These are phyloP conservation scores for Apiotrichum laibachii DNA, from an alignment of 1,284 basidiomycete genomes.

Conservation along the genomic window DNA sequence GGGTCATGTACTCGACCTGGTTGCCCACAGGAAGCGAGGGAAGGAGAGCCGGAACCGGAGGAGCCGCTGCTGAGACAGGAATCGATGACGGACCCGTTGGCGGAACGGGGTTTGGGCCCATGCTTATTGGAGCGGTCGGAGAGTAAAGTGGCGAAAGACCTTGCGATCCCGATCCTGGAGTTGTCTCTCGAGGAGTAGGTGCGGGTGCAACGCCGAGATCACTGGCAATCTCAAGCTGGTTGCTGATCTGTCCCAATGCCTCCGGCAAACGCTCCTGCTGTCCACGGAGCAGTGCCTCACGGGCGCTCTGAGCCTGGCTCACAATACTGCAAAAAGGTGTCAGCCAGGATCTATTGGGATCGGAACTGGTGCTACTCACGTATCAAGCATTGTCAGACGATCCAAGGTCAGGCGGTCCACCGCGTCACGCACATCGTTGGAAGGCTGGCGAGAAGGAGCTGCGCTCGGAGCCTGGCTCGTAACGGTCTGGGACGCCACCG, in stretches of 20 bases:
- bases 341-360: background rate
- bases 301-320: slow-evolving; percentile 39
- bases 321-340: slow-evolving; percentile 31
- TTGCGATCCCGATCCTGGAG: slow-evolving; percentile 23
- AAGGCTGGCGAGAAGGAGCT: background rate
- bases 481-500: background rate
- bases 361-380: slow-evolving; percentile 27
- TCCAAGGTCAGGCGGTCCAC: slow-evolving; percentile 20
- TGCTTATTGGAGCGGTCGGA: slow-evolving; percentile 14
- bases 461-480: background rate
- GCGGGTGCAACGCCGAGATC: slow-evolving; percentile 41
- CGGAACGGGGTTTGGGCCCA: slow-evolving; percentile 5
- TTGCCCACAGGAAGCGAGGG: slow-evolving; percentile 25
- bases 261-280: slow-evolving; percentile 37
- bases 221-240: slow-evolving; percentile 42
- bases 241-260: slow-evolving; percentile 39
- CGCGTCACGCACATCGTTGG: background rate
- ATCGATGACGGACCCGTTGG: slow-evolving; percentile 1
- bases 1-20: slow-evolving; percentile 4
- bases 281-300: slow-evolving; percentile 39
- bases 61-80: background rate
- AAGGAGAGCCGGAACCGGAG: background rate
- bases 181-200: slow-evolving; percentile 33
- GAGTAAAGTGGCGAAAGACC: slow-evolving; percentile 35
- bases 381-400: slow-evolving; percentile 38